Percentiles rank a stretch among this genome's conserved stretches.
Conservation (phyloP, 306 rosid species). For the Ziziphus jujuba region DNA sequence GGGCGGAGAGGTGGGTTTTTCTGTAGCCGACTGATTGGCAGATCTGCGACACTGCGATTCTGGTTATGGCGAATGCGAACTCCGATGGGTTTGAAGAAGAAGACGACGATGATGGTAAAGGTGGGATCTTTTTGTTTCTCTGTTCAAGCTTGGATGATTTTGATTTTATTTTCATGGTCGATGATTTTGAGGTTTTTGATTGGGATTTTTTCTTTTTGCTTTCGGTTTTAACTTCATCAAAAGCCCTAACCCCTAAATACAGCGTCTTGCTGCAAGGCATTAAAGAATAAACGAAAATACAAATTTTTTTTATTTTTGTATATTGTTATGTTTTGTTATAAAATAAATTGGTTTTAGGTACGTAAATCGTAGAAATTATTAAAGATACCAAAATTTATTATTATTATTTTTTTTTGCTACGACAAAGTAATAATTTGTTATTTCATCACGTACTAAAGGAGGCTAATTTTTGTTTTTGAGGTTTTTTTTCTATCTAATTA, state of each 20-base stretch:
- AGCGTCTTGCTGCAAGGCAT: too few relatives aligned
- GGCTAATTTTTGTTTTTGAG: too few relatives aligned
- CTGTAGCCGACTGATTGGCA: slow-evolving; percentile 59
- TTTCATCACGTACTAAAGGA: too few relatives aligned
- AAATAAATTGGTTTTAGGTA: too few relatives aligned
- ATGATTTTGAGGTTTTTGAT: not conserved
- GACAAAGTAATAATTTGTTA: too few relatives aligned
- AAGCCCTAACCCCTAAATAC: not conserved
- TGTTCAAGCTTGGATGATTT: slow-evolving; percentile 10
- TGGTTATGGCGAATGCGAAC: slow-evolving; percentile 50
- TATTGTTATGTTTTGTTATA: too few relatives aligned
- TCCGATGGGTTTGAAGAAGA: slow-evolving; percentile 39
- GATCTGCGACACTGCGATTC: slow-evolving; percentile 67
- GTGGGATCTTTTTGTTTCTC: not conserved
- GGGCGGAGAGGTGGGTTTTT: slow-evolving; percentile 37
- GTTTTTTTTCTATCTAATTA: too few relatives aligned
- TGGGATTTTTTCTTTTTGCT: not conserved
- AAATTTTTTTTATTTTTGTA: too few relatives aligned
- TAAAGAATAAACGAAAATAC: too few relatives aligned
- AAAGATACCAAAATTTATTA: too few relatives aligned
- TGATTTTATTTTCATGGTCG: slow-evolving; percentile 18
- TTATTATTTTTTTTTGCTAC: too few relatives aligned
- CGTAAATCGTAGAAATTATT: too few relatives aligned
- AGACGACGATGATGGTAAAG: not conserved
- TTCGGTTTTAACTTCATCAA: not conserved